Conservation (phyloP, 164 flowering plant genomes). For the Aristolochia contorta region DNA sequence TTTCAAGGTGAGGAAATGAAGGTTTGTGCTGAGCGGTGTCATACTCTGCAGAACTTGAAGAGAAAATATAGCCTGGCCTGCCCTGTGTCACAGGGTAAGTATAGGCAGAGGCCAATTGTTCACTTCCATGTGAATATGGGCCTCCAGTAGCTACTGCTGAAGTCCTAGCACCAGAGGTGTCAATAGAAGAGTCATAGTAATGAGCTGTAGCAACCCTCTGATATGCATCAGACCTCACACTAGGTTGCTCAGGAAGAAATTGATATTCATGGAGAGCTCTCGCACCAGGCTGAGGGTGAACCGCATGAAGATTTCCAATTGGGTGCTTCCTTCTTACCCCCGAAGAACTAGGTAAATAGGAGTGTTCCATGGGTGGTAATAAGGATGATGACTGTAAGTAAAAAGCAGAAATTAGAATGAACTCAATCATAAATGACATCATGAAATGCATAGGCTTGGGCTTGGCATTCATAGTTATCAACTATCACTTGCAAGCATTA, state of each 20-base stretch:
- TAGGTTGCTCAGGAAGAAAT: constrained; percentile 89
- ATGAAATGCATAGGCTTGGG: too few relatives aligned
- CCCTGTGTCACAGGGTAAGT: constrained; percentile 49
- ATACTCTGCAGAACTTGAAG: constrained; percentile 42
- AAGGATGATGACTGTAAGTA: constrained; percentile 16
- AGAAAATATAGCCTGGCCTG: constrained; percentile 29
- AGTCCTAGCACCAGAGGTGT: constrained; percentile 31
- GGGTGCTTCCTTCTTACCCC: constrained; percentile 19
- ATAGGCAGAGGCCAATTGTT: constrained; percentile 36
- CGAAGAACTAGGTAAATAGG: constrained; percentile 18
- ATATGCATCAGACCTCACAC: constrained; percentile 48
- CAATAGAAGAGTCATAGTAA: constrained; percentile 36
- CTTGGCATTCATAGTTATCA: too few relatives aligned
- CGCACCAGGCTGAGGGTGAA: constrained; percentile 22
- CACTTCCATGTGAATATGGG: constrained; percentile 35
- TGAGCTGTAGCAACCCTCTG: constrained; percentile 50
- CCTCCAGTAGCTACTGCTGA: constrained; percentile 36
- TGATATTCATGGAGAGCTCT: constrained; percentile 75
- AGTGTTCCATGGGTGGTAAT: constrained; percentile 19
- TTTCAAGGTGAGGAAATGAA: constrained; percentile 24
- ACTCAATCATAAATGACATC: background rate
- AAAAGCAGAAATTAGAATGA: constrained; percentile 1
- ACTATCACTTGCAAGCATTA: too few relatives aligned
- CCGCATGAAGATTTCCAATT: constrained; percentile 14
- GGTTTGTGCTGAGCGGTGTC: constrained; percentile 33